These are phyloP conservation scores for Pseudophaeomoniella oleicola DNA, from an alignment of 2,329 filamentous ascomycete species.

Conservation along the genomic window DNA sequence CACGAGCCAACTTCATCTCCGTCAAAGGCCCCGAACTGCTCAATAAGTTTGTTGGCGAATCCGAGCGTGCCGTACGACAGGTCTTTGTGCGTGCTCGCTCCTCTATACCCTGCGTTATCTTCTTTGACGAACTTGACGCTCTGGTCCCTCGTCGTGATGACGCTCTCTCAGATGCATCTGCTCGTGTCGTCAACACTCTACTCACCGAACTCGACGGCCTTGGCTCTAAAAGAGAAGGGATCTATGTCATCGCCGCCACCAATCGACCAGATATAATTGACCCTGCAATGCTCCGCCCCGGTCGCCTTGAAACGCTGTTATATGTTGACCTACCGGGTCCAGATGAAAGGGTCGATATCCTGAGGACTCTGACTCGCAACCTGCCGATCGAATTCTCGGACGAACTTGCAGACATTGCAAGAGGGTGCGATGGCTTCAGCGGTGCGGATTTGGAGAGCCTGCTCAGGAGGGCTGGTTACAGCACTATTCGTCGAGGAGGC, in stretches of 20 bases:
- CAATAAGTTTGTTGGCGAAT: constrained; percentile 97
- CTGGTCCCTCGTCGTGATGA: constrained; percentile 74
- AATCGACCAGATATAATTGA: constrained; percentile 96
- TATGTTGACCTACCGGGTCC: constrained; percentile 76
- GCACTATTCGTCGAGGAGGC: constrained; percentile 32
- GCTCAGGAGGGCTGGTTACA: constrained; percentile 43
- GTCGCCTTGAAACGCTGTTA: constrained; percentile 72
- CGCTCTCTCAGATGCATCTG: constrained; percentile 63
- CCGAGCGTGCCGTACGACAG: constrained; percentile 80
- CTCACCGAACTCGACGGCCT: constrained; percentile 89
- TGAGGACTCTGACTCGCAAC: constrained; percentile 48
- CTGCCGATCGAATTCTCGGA: constrained; percentile 37
- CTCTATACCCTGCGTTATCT: constrained; percentile 82
- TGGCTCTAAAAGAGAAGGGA: constrained; percentile 56
- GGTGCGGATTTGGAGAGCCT: constrained; percentile 50
- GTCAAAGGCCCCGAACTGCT: constrained; percentile 92
- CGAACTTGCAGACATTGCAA: constrained; percentile 49
- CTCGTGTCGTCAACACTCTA: constrained; percentile 85
- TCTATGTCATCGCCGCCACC: constrained; percentile 89
- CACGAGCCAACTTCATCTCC: constrained; percentile 93
- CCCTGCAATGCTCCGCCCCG: constrained; percentile 82
- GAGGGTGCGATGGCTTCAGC: constrained; percentile 64
- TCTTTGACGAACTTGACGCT: constrained; percentile 96
- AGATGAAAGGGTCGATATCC: constrained; percentile 70
- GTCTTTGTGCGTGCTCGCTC: constrained; percentile 80